phyloP scores from a whole-genome alignment of 2,329 filamentous ascomycete genomes.

The Zymoseptoria brevis region DNA sequence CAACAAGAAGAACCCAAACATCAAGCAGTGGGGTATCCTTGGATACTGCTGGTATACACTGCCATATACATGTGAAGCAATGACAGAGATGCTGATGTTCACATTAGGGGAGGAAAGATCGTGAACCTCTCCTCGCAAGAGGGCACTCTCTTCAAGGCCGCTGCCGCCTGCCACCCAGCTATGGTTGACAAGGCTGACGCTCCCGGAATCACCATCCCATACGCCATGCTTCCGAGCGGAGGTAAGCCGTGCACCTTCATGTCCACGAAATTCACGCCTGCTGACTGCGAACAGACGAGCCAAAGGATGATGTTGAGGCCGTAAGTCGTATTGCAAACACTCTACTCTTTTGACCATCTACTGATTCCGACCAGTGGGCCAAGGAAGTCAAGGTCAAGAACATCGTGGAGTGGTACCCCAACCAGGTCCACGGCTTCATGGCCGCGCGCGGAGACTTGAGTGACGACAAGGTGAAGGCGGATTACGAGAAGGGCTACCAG shows the following conservation, averaged over 20 bases:
- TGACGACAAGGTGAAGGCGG: constrained; percentile 40
- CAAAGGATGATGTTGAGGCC: constrained; percentile 41
- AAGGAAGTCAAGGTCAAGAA: constrained; percentile 41
- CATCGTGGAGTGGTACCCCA: constrained; percentile 41
- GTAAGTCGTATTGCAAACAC: not conserved
- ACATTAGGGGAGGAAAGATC: constrained; percentile 38
- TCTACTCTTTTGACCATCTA: not conserved
- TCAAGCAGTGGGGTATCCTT: constrained; percentile 51
- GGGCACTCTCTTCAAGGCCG: constrained; percentile 50
- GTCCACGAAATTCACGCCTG: too few species aligned
- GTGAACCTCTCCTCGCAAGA: constrained; percentile 46
- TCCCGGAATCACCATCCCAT: constrained; percentile 48
- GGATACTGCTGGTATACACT: constrained; percentile 54
- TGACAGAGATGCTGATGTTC: not conserved
- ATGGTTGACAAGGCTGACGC: constrained; percentile 55
- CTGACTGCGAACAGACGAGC: constrained; percentile 38
- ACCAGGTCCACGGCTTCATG: constrained; percentile 33
- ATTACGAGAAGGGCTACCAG: constrained; percentile 45
- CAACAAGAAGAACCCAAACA: constrained; percentile 38
- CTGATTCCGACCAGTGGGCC: constrained; percentile 34
- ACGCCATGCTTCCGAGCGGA: constrained; percentile 49
- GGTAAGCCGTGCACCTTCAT: too few species aligned
- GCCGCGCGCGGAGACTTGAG: constrained; percentile 36
- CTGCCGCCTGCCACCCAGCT: constrained; percentile 50
- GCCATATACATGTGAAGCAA: constrained; percentile 21